Evolutionary conservation across 2,329 filamentous ascomycete species (phyloP), one percentile per base, ranked within the genome.

Genomic region (Colletotrichum neosansevieriae): DNA sequence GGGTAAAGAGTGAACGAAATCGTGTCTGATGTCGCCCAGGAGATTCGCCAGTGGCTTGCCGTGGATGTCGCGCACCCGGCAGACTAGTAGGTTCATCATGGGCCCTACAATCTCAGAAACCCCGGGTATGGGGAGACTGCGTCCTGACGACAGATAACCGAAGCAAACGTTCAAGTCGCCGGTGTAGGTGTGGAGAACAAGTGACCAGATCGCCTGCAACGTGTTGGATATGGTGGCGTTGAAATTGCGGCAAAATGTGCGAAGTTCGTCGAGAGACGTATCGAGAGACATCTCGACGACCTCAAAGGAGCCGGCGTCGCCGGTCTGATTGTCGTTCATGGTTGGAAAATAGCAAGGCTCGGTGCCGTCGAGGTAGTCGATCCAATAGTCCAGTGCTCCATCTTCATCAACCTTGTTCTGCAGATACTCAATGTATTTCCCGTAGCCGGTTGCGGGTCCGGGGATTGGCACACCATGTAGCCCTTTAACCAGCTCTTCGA

Each of bases 271-370:
- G 4, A 67, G 17, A 2, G 36, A 40, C 9, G 47, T 51, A 6
- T 38, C 47, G 2, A 63, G 51, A 6, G 40, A n/a, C 21, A 67
- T 51, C 13, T 62, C 63, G 3, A 56, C 7, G 3, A 63, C 64
- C 9, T 67, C 47, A 7, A 54, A 62, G 3, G 65, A 67, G 2
- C 58, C 63, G 0, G 10, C 34, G 3, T 21, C 34, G 6, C 65
- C 60, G 5, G 4, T 12, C 3, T 21, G 15, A 9, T 64, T 64
- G 53, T 68, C 65, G 21, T 68, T 64, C 47, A 68, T 45, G 1
- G n/a, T 21, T 2, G 73, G 73, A 40, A 75, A 73, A 12, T 64
- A 62, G 50, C 72, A 73, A 2, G 73, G 71, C 54, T 73, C 73
- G 0, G 70, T 50, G 0, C 63, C 70, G 7, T 63, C 61, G 10